Base-by-base conservation (phyloP, 306 rosid species). In the Castanopsis chinensis region DNA sequence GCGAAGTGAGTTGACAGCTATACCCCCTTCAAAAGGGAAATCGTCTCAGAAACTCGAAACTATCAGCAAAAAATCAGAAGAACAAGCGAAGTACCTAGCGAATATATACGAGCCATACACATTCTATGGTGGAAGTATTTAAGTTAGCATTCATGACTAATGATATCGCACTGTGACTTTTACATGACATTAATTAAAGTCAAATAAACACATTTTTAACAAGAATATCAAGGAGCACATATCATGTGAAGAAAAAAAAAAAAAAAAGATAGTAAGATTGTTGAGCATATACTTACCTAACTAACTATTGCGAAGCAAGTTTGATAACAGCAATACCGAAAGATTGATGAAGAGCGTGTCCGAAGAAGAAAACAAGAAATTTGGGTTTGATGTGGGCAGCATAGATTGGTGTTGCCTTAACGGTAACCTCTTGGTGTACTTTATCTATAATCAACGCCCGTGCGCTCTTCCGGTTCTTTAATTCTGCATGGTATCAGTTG, bases 81-180 rank as follows among this genome's bases (percentile, higher is more conserved):
- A 95, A 84, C 97, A 90, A 88, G 93, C 97, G 3, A 95, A 91
- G 87, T 82, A 93, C 83, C 85, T 95, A 87, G 99, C 97, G 76
- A 89, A 82, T 64, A 88, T 94, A 75, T 94, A 94, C 75, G 88
- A 92, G 79, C 97, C 98, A 6, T 94, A 94, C 79, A 87, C 97
- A 79, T 94, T 94, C 78, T 94, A 89, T 82, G 90, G 91, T 83
- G 99, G 99, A 90, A 95, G 98, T 65, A 74, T 32, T 32, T 32
- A 32, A 32, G 35, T 32, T 32, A 32, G 35, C 35, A 32, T 32
- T 33, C 35, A 33, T 33, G 35, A 23, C 41, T 61, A 69, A 69
- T 69, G n/a, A 69, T 15, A 69, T 14, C 32, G 45, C 51, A 7
- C 10, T 58, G 27, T 3, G 6, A 20, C 21, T 58, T 58, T 7